Base-by-base conservation (phyloP, 2,329 filamentous ascomycete genomes). In the Hypoxylon sp. region DNA sequence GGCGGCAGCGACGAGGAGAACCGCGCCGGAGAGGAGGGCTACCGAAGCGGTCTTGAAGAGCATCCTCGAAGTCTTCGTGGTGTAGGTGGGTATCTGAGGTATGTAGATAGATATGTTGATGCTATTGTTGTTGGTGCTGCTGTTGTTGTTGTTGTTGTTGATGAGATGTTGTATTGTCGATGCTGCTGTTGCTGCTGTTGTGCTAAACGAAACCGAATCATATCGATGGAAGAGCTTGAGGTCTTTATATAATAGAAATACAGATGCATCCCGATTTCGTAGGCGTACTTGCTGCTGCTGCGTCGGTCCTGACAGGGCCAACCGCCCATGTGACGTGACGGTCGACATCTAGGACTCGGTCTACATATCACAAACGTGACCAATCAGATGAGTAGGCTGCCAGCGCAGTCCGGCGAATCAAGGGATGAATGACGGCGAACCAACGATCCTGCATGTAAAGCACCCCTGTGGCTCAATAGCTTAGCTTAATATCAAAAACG, bases 241-340 rank as follows among this genome's bases (percentile, higher is more conserved):
- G n/a, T n/a, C 30, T 13, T 58, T 66, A 66, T 66, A 66, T 66
- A 22, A 4, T 15, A 32, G 39, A 63, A 57, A 30, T 28, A 13
- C 43, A 51, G 11, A 57, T 52, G 60, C n/a, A 5, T 53, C 56
- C 30, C 56, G 30, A 19, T 51, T 59, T 44, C 15, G 22, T 30
- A 34, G 7, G 7, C 24, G n/a, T 39, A 3, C 28, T 56, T 6
- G 44, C 22, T 54, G 34, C 37, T 6, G 37, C 37, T 32, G 10
- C 15, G 30, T 15, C n/a, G 34, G 7, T 34, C 32, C 49, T 67
- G 41, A 56, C 28, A 58, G 52, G 60, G 13, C 46, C 11, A 53
- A 20, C 48, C 3, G 50, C 46, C 24, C 57, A 62, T 67, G 64
- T 58, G 61, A 64, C 32, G 61, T 64, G 64, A 65, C 55, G 24